These are phyloP conservation scores for Persicaria maculosa DNA, from an alignment of 148 eudicot genomes.

Conservation along the genomic window DNA sequence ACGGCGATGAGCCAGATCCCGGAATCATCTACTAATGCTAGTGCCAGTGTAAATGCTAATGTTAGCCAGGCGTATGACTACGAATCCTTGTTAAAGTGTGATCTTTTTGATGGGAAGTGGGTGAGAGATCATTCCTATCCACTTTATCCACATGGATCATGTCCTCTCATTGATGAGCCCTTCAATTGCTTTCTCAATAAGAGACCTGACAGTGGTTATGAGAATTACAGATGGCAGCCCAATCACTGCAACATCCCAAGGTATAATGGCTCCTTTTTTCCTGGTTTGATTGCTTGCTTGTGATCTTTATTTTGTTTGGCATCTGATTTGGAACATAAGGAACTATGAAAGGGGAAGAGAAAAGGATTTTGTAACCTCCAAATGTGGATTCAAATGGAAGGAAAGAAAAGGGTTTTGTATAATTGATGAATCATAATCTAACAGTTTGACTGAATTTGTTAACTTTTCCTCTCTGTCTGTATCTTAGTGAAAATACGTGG, in stretches of 20 bases:
- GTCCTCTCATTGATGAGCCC: slow-evolving; percentile 58
- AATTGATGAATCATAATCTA: too few relatives aligned
- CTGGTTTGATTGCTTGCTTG: not conserved
- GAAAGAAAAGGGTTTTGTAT: too few relatives aligned
- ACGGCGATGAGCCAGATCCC: not conserved
- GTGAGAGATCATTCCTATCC: slow-evolving; percentile 63
- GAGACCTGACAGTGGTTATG: slow-evolving; percentile 53
- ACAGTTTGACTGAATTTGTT: too few relatives aligned
- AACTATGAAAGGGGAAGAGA: too few relatives aligned
- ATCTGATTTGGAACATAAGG: not conserved
- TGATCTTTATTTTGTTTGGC: not conserved
- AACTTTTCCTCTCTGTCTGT: not conserved
- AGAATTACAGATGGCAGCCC: slow-evolving; percentile 71
- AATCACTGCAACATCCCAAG: slow-evolving; percentile 59
- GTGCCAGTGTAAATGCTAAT: not conserved
- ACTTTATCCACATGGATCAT: slow-evolving; percentile 52
- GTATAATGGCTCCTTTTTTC: slow-evolving; percentile 16
- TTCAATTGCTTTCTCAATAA: slow-evolving; percentile 54
- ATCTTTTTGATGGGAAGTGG: slow-evolving; percentile 70
- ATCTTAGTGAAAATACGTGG: not conserved
- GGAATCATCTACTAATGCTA: not conserved
- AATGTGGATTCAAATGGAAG: too few relatives aligned
- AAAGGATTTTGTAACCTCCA: too few relatives aligned
- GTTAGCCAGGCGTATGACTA: slow-evolving; percentile 8
- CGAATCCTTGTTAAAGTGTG: slow-evolving; percentile 34